Evolutionary conservation across 2,329 filamentous ascomycete species (phyloP).

Genomic region (Boeremia lycopersici): DNA sequence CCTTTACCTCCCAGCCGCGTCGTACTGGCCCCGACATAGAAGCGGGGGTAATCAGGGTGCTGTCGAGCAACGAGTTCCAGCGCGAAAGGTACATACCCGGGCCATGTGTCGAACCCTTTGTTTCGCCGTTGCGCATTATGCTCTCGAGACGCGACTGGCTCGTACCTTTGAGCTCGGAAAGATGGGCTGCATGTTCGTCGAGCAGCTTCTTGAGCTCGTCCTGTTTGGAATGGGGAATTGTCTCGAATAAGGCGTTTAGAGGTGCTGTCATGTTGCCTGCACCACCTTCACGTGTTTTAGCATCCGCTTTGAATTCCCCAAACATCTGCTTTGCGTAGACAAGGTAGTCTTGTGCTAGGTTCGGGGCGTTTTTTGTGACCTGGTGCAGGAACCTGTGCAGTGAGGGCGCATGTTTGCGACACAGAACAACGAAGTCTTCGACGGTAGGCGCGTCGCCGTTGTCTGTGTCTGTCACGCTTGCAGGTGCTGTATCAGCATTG

Average conservation of each 20-base stretch:
- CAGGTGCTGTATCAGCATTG: constrained; percentile 20
- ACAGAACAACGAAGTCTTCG: constrained; percentile 72
- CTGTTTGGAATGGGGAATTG: constrained; percentile 57
- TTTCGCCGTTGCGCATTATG: constrained; percentile 53
- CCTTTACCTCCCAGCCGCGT: constrained; percentile 47
- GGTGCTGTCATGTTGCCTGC: constrained; percentile 52
- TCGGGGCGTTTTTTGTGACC: constrained; percentile 69
- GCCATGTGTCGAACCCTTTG: constrained; percentile 57
- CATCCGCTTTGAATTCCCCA: constrained; percentile 58
- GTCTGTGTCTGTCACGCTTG: constrained; percentile 30
- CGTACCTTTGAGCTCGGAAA: constrained; percentile 59
- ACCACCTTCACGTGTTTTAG: constrained; percentile 28
- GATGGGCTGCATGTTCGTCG: constrained; percentile 66
- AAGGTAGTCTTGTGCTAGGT: constrained; percentile 66
- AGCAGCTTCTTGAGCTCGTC: constrained; percentile 58
- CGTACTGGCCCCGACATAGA: constrained; percentile 60
- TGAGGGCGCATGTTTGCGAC: constrained; percentile 67
- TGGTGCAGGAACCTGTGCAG: constrained; percentile 75
- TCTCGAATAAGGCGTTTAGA: constrained; percentile 51
- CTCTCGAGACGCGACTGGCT: constrained; percentile 62
- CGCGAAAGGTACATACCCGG: constrained; percentile 74
- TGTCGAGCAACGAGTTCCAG: constrained; percentile 74
- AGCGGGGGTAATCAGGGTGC: constrained; percentile 70
- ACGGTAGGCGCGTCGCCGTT: constrained; percentile 59
- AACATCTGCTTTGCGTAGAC: constrained; percentile 65